phyloP scores from a whole-genome alignment of 495 filamentous ascomycete genomes.

The Letharia columbiana region DNA sequence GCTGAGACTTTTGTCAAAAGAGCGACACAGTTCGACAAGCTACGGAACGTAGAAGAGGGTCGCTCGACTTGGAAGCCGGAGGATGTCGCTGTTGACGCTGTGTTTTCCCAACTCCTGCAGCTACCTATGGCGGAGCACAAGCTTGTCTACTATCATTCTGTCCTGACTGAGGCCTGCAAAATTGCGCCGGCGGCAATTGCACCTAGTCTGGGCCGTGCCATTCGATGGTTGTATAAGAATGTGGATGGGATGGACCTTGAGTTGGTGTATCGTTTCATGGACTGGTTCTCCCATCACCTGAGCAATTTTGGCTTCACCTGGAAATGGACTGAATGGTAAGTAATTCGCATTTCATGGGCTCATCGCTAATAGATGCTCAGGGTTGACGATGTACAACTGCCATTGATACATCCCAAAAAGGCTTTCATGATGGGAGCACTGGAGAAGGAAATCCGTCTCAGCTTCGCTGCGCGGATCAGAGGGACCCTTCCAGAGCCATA shows the following conservation, averaged over 20 bases:
- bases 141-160: slow-evolving; percentile 89
- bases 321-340: slow-evolving; percentile 97
- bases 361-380: slow-evolving; percentile 29
- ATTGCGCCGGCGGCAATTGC: slow-evolving; percentile 91
- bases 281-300: slow-evolving; percentile 97
- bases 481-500: slow-evolving; percentile 84
- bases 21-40: slow-evolving; percentile 80
- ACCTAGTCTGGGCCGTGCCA: slow-evolving; percentile 88
- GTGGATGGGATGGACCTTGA: slow-evolving; percentile 79
- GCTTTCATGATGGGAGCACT: slow-evolving; percentile 83
- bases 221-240: slow-evolving; percentile 79
- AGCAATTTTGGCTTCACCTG: slow-evolving; percentile 99
- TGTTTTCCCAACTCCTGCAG: slow-evolving; percentile 89
- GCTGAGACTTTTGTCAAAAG: slow-evolving; percentile 83
- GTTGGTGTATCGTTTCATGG: slow-evolving; percentile 76
- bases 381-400: slow-evolving; percentile 73
- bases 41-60: slow-evolving; percentile 59
- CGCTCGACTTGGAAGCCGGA: slow-evolving; percentile 92
- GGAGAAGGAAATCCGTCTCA: slow-evolving; percentile 95
- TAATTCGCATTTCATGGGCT: slow-evolving; percentile 6
- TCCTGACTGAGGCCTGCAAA: slow-evolving; percentile 91
- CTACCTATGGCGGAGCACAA: slow-evolving; percentile 86
- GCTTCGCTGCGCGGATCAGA: slow-evolving; percentile 92
- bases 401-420: slow-evolving; percentile 74
- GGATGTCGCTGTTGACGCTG: slow-evolving; percentile 92